Base-by-base conservation (phyloP, 139 green algal genomes). In the Coelastrella sp. region DNA sequence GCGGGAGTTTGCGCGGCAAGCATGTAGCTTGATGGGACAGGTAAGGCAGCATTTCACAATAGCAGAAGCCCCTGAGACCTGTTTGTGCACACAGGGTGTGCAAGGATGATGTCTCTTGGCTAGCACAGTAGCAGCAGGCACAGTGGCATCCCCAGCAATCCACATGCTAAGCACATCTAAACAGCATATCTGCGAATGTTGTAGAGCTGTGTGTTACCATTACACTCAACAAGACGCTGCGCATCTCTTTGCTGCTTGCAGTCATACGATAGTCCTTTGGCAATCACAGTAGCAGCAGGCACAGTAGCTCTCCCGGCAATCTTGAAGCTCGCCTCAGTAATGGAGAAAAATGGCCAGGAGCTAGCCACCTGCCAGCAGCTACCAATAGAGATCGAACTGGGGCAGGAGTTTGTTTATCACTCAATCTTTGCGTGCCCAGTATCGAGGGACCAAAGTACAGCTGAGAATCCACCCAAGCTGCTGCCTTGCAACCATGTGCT, bases 401-500 rank as follows among this genome's bases (percentile, higher is more conserved):
- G 96, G 16, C 90, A 76, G 0, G 96, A 98, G 91, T 99, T 99
- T 91, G 93, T 97, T 54, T 99, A 99, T 86, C 96, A 96, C 92
- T 98, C 95, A 77, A 96, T 98, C 56, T 99, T 99, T 94, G 94
- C 97, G 3, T 99, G 97, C 93, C 97, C 97, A 4, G 97, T 99
- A 16, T 98, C 94, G 3, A 88, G 95, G 5, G 98, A 99, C 76
- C 97, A 98, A 91, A 94, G 83, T 66, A 95, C 92, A 19, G 23
- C 93, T 5, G 95, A 97, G 58, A 99, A 99, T 92, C 97, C 98
- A 47, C 98, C 98, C 16, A 96, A 98, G 94, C 90, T 99, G 93
- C 94, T 99, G 90, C 97, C 97, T 4, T 99, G 98, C 90, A 97
- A 97, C 14, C 98, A 99, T 87, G 97, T 98, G 86, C 94, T 99